Percentiles rank a stretch among this genome's conserved stretches.
phyloP scores from a whole-genome alignment of 306 rosid species.

The Coriaria nepalensis region DNA sequence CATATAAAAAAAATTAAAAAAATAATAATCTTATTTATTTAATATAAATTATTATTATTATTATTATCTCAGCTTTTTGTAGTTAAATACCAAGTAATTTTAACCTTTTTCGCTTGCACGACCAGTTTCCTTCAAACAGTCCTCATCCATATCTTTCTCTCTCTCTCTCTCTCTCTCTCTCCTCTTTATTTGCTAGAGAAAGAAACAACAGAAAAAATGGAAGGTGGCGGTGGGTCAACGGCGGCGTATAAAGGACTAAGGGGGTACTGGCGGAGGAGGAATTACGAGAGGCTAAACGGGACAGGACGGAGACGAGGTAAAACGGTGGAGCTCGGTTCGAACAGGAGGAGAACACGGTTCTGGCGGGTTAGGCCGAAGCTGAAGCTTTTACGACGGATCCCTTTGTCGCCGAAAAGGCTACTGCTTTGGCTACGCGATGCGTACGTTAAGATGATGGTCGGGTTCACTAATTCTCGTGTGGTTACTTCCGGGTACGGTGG shows the following conservation, averaged over 20 bases:
- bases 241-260: constrained; percentile 29
- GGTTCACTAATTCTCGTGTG: constrained; percentile 47
- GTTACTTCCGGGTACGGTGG: constrained; percentile 30
- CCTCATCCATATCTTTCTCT: constrained; percentile 3
- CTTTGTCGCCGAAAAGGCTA: constrained; percentile 44
- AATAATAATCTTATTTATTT: background rate
- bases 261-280: constrained; percentile 37
- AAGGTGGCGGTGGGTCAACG: constrained; percentile 38
- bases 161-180: background rate
- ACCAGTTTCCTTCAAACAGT: background rate
- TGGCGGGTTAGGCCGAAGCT: constrained; percentile 63
- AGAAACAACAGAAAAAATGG: constrained; percentile 22
- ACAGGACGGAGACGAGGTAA: constrained; percentile 11
- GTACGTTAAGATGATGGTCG: constrained; percentile 55
- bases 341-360: constrained; percentile 15
- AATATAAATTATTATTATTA: background rate
- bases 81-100: background rate
- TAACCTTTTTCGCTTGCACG: background rate
- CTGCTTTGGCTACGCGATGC: constrained; percentile 63
- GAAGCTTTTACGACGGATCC: constrained; percentile 14
- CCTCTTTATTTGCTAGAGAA: background rate
- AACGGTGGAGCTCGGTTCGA: constrained; percentile 21
- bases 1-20: too few species aligned
- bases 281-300: constrained; percentile 31
- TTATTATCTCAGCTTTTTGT: background rate